Evolutionary conservation across 2,329 filamentous ascomycete species (phyloP), one percentile per base, ranked within the genome.

Genomic region (Sporothrix humicola): DNA sequence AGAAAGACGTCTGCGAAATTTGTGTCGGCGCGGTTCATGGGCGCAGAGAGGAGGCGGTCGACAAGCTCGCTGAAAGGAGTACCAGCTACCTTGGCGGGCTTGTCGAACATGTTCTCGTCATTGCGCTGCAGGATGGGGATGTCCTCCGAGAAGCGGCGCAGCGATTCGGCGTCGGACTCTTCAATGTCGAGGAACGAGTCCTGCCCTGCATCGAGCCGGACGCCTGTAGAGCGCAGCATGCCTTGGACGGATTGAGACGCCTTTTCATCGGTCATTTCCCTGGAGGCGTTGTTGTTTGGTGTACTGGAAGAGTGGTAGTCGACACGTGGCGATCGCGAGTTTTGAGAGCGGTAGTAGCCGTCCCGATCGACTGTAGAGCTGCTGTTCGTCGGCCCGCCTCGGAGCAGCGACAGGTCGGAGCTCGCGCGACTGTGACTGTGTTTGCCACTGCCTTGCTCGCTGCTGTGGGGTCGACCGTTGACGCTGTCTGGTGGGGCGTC

Each of bases 1-100:
- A 98, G 86, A 79, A 98, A 98, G 20, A 97, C 91, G 61, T 94
- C 90, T 1, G 89, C 88, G 79, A 98, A 99, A 81, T 97, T 97
- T 73, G 89, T 87, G 79, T 98, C 96, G n/a, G 91, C 88, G 79
- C 93, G 94, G 42, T 93, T 94, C 84, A 95, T 91, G 50, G 93
- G 93, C 75, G 93, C 88, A 0, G 91, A 88, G 31, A 98, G 86
- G 56, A 99, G 87, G n/a, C 94, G 91, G 81, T 97, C 94, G 23
- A 98, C 93, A 4, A 96, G 84, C 72, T 94, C 92, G 75, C 92
- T 90, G 77, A 91, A 89, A 2, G 84, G 84, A 20, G 90, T 81
- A 2, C 89, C 89, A 1, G 83, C 79, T 68, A 83, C 81, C 79
- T 87, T 90, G 37, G 84, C 81, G 10, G 86, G 84, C 74, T 83